Evolutionary conservation across 2,329 filamentous ascomycete genomes (phyloP).

Genomic region (Penicillium crustosum): DNA sequence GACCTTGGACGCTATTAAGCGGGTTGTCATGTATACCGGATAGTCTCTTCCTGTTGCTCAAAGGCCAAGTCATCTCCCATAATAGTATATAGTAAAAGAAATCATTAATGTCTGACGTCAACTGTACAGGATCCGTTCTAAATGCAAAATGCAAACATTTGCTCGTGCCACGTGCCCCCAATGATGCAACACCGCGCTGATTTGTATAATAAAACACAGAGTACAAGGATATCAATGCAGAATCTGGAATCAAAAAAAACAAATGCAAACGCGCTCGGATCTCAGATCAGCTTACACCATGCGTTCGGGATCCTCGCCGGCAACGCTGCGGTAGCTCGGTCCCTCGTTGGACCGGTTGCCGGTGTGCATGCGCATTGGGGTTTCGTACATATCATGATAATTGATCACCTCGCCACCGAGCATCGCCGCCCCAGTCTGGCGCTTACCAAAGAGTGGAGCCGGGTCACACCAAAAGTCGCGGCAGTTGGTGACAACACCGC

Average conservation of each 20-base stretch:
- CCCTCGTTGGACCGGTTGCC: conserved; percentile 46
- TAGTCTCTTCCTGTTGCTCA: neutral
- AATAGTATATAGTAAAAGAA: neutral
- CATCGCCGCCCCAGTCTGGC: conserved; percentile 71
- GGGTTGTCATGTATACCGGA: neutral
- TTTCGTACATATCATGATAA: conserved; percentile 87
- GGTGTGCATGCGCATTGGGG: conserved; percentile 64
- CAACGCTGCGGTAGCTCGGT: conserved; percentile 60
- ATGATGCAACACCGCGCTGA: conserved; percentile 8
- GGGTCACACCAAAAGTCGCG: conserved; percentile 96
- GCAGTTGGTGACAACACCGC: conserved; percentile 83
- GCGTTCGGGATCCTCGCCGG: conserved; percentile 40
- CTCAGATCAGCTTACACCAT: conserved; percentile 24
- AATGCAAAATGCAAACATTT: conserved; percentile 15
- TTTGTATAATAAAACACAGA: conserved; percentile 5
- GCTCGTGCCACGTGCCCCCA: conserved; percentile 8
- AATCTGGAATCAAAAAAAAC: neutral
- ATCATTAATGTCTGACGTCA: conserved; percentile 20
- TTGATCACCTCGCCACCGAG: conserved; percentile 78
- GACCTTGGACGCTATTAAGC: neutral
- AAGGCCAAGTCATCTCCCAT: neutral
- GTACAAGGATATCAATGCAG: conserved; percentile 11
- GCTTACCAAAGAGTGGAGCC: conserved; percentile 73
- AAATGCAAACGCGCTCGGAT: neutral
- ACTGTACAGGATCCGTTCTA: conserved; percentile 21